Conservation (phyloP, 2,329 filamentous ascomycete genomes). For the Hymenoscyphus occultus region DNA sequence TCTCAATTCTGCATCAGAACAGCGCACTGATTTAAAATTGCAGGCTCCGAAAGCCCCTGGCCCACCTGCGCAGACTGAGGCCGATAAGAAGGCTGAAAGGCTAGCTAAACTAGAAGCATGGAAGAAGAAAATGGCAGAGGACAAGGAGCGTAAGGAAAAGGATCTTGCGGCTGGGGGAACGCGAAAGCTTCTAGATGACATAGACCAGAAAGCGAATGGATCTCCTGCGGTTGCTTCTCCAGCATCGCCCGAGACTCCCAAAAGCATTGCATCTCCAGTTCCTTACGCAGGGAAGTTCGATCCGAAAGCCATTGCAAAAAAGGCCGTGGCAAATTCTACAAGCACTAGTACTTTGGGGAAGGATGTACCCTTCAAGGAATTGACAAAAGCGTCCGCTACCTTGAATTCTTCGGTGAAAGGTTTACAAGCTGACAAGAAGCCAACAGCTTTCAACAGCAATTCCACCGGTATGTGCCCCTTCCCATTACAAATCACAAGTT, state of each 20-base stretch:
- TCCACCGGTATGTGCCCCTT: conserved; percentile 38
- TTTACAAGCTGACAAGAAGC: conserved; percentile 43
- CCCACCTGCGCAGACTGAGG: conserved; percentile 57
- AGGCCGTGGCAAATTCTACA: conserved; percentile 59
- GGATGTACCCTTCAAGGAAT: conserved; percentile 50
- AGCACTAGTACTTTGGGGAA: conserved; percentile 53
- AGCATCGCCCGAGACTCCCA: conserved; percentile 48
- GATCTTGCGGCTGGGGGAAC: conserved; percentile 63
- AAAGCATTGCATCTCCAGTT: conserved; percentile 49
- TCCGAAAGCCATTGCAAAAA: conserved; percentile 82
- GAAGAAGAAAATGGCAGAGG: conserved; percentile 82
- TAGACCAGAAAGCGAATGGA: conserved; percentile 64
- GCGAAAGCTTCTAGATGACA: conserved; percentile 66
- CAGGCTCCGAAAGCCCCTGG: conserved; percentile 55
- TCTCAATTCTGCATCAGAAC: neutral
- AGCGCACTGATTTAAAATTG: conserved; percentile 17
- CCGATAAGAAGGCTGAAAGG: conserved; percentile 75
- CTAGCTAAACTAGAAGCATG: conserved; percentile 82
- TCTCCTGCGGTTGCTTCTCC: conserved; percentile 46
- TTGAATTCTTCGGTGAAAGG: conserved; percentile 40
- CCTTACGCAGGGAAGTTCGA: conserved; percentile 79
- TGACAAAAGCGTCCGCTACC: conserved; percentile 44
- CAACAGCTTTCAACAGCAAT: conserved; percentile 41
- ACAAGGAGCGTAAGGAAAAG: conserved; percentile 69
- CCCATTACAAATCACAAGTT: neutral